Percentiles rank a stretch among this genome's conserved stretches.
Conservation (phyloP, 441 rosid species). For the Bocquillonia castaneifolia region DNA sequence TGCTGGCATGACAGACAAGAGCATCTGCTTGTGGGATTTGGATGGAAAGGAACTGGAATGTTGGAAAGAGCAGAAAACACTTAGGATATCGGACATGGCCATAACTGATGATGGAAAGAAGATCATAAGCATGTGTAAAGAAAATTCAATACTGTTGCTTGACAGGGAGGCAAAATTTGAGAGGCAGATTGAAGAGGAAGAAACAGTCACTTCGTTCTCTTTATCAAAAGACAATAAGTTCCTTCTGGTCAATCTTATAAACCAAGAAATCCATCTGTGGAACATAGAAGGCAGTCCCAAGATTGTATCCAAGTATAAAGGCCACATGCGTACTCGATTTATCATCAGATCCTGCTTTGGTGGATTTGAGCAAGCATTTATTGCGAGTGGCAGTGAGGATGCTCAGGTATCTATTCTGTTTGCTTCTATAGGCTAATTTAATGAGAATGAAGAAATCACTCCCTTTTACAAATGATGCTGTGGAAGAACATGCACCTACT, state of each 20-base stretch:
- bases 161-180: slow-evolving; percentile 47
- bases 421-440: neutral
- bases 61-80: slow-evolving; percentile 51
- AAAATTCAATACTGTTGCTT: slow-evolving; percentile 44
- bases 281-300: slow-evolving; percentile 42
- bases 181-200: slow-evolving; percentile 45
- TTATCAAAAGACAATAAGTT: slow-evolving; percentile 53
- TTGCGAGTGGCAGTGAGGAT: slow-evolving; percentile 78
- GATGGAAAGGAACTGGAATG: slow-evolving; percentile 51
- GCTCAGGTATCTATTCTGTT: slow-evolving; percentile 41
- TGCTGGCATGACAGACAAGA: slow-evolving; percentile 48
- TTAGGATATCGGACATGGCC: slow-evolving; percentile 54
- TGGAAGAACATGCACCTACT: neutral
- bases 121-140: slow-evolving; percentile 48
- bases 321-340: slow-evolving; percentile 54
- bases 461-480: neutral
- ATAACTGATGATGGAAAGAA: slow-evolving; percentile 59
- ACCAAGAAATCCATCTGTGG: slow-evolving; percentile 70
- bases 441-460: neutral
- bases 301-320: slow-evolving; percentile 50
- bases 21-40: slow-evolving; percentile 55
- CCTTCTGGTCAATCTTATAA: slow-evolving; percentile 58
- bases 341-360: slow-evolving; percentile 69
- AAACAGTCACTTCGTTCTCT: slow-evolving; percentile 58
- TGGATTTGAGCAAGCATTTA: slow-evolving; percentile 56